Evolutionary conservation across 345 rosid species (phyloP), one percentile per base, ranked within the genome.

Genomic region (Populus davidiana): DNA sequence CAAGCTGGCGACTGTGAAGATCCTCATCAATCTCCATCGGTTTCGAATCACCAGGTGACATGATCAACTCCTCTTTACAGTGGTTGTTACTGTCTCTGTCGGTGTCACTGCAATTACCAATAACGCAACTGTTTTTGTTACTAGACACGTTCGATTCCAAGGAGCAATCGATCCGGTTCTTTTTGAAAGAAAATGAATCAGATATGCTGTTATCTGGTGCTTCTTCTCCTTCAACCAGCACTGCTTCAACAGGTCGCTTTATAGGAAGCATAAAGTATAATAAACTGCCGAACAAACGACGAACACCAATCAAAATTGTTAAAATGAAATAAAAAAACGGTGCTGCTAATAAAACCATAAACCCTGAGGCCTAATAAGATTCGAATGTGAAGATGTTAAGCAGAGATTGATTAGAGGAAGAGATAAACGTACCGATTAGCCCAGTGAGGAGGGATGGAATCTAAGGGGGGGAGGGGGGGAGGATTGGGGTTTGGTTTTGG

Each of bases 1-100:
- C 99, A 23, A 96, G 99, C 93, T 96, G 99, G 52, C 99, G 81
- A 81, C 99, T 96, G 85, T 96, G 98, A 49, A 96, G 92, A 89
- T 96, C 99, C 81, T 94, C 99, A 78, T 96, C 98, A 76, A 96
- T 96, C 68, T 91, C 97, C n/a, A 83, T 77, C 64, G 83, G 92
- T 62, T 88, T 90, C 36, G 87, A 83, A 50, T 92, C 86, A 66
- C 97, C 97, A 44, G 87, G 86, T 80, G 92, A 91, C 97, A 94
- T 94, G 85, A 84, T 82, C 77, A 79, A 5, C 16, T 75, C 75
- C 49, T 70, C 67, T 56, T 50, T 71, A 64, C 81, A 71, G 76
- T 64, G 76, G 70, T 70, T 82, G 54, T 70, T 68, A 71, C 47
- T 76, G 54, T 69, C 77, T 63, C 67, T 73, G 67, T 62, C 50